A percentile compares a stretch with the other conserved stretches of the same genome.
Evolutionary conservation across 176 grass and related monocot genomes (phyloP).

Genomic region (Phyllostachys edulis): DNA sequence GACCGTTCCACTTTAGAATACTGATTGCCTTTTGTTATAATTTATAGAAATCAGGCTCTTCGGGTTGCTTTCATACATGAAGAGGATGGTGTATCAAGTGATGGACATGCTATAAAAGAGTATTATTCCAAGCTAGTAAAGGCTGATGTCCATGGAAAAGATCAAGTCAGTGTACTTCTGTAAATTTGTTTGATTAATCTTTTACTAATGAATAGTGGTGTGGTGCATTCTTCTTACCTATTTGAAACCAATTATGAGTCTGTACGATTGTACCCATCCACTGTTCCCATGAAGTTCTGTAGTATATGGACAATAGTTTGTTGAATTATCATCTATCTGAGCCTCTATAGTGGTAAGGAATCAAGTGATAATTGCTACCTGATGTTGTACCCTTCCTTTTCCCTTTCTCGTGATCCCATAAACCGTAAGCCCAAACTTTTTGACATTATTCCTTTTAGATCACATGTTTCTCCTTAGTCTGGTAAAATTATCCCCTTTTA

Average conservation of each 20-base stretch:
- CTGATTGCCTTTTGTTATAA: constrained; percentile 20
- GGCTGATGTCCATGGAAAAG: constrained; percentile 89
- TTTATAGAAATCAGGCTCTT: constrained; percentile 86
- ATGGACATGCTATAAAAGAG: constrained; percentile 51
- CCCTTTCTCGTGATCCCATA: neutral
- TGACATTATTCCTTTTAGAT: neutral
- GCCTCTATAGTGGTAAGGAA: neutral
- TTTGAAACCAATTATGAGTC: neutral
- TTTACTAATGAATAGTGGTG: neutral
- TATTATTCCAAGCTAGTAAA: constrained; percentile 95
- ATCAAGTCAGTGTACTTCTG: constrained; percentile 66
- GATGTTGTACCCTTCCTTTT: neutral
- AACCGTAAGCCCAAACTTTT: too few relatives aligned
- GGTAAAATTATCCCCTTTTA: neutral
- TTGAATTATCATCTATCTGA: neutral
- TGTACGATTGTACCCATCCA: neutral
- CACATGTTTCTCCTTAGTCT: neutral
- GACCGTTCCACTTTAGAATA: neutral
- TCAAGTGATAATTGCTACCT: neutral
- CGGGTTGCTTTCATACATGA: constrained; percentile 95
- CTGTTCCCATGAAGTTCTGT: neutral
- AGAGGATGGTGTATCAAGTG: constrained; percentile 45
- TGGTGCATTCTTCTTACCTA: neutral
- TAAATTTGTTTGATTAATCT: constrained; percentile 4
- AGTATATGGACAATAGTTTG: neutral